Base-by-base conservation (phyloP, 1,139 yeast genomes). In the Yamadazyma sp. region DNA sequence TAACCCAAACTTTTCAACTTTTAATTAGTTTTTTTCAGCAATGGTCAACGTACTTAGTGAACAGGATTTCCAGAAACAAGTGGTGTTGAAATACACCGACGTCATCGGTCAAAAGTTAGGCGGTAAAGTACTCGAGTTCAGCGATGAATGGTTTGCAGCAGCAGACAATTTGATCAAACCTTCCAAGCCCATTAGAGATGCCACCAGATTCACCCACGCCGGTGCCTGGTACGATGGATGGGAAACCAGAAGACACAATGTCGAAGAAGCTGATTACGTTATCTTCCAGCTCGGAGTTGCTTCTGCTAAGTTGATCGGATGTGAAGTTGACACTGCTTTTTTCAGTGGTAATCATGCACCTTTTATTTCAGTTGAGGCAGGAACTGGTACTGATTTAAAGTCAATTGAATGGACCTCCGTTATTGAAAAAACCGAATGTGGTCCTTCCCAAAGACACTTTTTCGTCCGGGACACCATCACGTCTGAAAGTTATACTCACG, bases 181-280 rank as follows among this genome's bases (percentile, higher is more conserved):
- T 26, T 73, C 73, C 38, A 73, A 81, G 6, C 95, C 97, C 4
- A 76, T 87, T 41, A 73, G 94, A 54, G 95, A 87, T 54, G 84
- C 86, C 16, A 82, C 89, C 14, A 71, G 76, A 52, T 90, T 87
- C 62, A 79, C 85, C 4, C 84, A 78, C 47, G 78, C 90, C 4
- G 97, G 97, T 38, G 96, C 96, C 5, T 89, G 97, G 96, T 90
- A 86, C 57, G 97, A 90, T 52, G 97, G 97, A 12, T 90, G 97
- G 97, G 97, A 90, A 62, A 89, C 97, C 16, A 76, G 97, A 59
- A 77, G 97, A 63, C 97, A 90, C 69, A 90, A 90, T 61, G 64
- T 78, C 2, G 84, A 72, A 44, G 88, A 80, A 40, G 86, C 87
- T 30, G 97, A 90, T 56, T 89, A 90, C 86, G 96, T 86, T 21